Evolutionary conservation across 2,329 filamentous ascomycete species (phyloP), one percentile per base, ranked within the genome.

Genomic region (Dichotomopilus funicola): DNA sequence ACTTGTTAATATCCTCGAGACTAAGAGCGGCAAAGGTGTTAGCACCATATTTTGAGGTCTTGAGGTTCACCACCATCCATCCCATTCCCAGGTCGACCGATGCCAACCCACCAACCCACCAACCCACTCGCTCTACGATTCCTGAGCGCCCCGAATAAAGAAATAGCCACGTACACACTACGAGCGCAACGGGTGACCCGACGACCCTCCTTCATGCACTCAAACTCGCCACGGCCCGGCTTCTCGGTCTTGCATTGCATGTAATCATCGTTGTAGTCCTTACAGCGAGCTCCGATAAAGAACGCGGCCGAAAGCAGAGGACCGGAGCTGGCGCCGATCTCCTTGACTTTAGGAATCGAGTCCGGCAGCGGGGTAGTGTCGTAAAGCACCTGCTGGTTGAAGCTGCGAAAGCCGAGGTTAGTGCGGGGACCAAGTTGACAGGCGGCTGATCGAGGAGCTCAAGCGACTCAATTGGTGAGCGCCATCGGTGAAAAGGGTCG

Each of bases 201-300:
- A 72, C 94, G 83, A 55, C 94, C 94, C 78, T 99, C 94, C 80
- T 89, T 92, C 81, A 99, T 77, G 76, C 94, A 99, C 65, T 96
- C 89, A 61, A 95, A 74, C 79, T 99, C 94, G 72, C 91, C 94
- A 73, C 83, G 85, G 67, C 94, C 94, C 61, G 89, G 87, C 67
- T 90, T 86, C 76, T 96, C 91, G 65, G 83, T 89, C 86, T 99
- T 99, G 87, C 94, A 99, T 78, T 95, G 89, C 92, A 99, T 99
- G 77, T 88, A 99, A 76, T 99, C 94, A 79, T 99, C 94, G 75
- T 97, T 97, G 81, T 91, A 99, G 56, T 88, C 79, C 72, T 83
- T 87, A 85, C 94, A 99, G 70, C 92, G 87, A 64, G 91, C 91
- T 61, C 94, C 94, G 71, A 99, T 99, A 74, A 97, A 99, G 81